Base-by-base conservation (phyloP, 495 filamentous ascomycete species). In the Penicillium ucsense region DNA sequence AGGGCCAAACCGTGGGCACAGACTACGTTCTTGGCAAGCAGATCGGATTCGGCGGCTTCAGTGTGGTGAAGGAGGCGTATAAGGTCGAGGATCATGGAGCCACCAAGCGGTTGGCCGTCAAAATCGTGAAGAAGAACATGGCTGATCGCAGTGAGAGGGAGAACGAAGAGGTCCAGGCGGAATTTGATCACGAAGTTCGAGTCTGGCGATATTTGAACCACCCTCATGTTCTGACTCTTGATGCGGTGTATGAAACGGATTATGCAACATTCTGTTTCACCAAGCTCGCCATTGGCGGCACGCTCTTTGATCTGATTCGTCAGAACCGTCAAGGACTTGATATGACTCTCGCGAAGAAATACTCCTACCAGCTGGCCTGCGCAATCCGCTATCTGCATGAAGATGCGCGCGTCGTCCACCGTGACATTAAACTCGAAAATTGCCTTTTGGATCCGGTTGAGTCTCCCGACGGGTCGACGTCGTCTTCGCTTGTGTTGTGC, bases 391-490 rank as follows among this genome's bases (percentile, higher is more conserved):
- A 88, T 61, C 63, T 88, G 2, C 84, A 88, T 52, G 77, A 88
- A 61, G 84, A 88, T 58, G 76, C 83, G 30, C 73, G 75, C 2
- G 74, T 88, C 35, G 79, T 86, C 6, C 84, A 88, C 56, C 70
- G 84, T 31, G 84, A 88, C 56, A 79, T 88, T 56, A 88, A 88
- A 63, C 74, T 88, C 5, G 84, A 88, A 59, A 88, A 88, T 52
- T 88, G 84, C 51, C 73, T 88, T 7, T 56, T 88, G 28, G 83
- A 88, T 51, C 74, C 78, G 0, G 58, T 72, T 38, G 65, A 72
- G 5, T 50, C 55, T 1, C 48, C 59, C 1, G 76, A 80, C 49
- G 76, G 73, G 10, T 63, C 60, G 3, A 56, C 57, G 8, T 55
- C 66, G 6, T 82, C 81, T 3, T 77, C 77, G 29, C 59, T 88